A percentile compares a stretch with the other conserved stretches of the same genome.
These are phyloP conservation scores for Pleurotus tuber-regium DNA, from an alignment of 768 basidiomycete species.

Conservation along the genomic window DNA sequence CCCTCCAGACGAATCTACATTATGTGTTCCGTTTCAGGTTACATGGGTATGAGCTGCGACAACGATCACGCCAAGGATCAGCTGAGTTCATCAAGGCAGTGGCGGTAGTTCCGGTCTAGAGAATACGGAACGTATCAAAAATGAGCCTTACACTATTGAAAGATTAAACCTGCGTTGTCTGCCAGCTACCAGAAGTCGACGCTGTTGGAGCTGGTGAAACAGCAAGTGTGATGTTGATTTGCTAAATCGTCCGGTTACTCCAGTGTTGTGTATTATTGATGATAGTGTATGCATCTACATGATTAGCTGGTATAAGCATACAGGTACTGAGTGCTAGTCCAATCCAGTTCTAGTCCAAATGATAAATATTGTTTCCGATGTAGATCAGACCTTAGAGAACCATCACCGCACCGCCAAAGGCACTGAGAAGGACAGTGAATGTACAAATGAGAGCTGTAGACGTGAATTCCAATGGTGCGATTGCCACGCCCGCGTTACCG, in stretches of 20 bases:
- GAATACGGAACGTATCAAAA: no score
- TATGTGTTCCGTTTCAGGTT: neutral
- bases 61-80: no score
- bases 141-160: no score
- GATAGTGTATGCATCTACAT: neutral
- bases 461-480: constrained; percentile 21
- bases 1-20: neutral
- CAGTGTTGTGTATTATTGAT: no score
- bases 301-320: neutral
- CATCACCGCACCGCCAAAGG: constrained; percentile 38
- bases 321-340: no score
- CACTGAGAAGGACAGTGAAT: constrained; percentile 35
- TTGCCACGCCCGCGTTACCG: constrained; percentile 23
- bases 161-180: no score
- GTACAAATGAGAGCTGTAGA: constrained; percentile 31
- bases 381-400: constrained; percentile 24
- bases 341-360: no score
- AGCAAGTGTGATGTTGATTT: neutral
- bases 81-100: no score
- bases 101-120: no score
- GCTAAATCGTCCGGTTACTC: neutral
- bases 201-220: no score
- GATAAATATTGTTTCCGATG: constrained; percentile 1
- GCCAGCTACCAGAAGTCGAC: no score
- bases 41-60: neutral